Percentiles rank a stretch among this genome's conserved stretches.
These are phyloP conservation scores for Alternaria consortialis DNA, from an alignment of 2,329 filamentous ascomycete species.

Conservation along the genomic window DNA sequence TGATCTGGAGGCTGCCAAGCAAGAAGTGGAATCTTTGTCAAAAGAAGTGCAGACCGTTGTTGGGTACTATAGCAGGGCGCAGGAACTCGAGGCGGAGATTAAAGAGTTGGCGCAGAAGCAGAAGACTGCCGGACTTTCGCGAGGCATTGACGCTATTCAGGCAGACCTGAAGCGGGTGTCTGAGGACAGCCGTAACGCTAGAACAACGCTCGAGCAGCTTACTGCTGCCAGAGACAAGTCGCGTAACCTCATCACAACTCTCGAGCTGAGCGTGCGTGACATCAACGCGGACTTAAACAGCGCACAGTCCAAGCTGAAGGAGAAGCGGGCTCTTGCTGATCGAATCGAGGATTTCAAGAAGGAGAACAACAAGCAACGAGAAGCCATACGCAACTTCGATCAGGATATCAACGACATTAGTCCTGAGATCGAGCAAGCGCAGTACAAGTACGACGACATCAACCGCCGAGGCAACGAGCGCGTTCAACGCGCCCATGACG, in stretches of 20 bases:
- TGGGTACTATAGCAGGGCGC: slow-evolving; percentile 76
- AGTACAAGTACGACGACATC: slow-evolving; percentile 79
- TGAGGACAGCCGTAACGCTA: slow-evolving; percentile 72
- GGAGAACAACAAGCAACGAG: slow-evolving; percentile 73
- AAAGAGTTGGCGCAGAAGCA: slow-evolving; percentile 79
- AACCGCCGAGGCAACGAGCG: slow-evolving; percentile 74
- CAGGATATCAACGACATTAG: slow-evolving; percentile 76
- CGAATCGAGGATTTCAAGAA: slow-evolving; percentile 79
- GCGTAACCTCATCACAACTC: slow-evolving; percentile 70
- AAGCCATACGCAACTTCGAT: slow-evolving; percentile 74
- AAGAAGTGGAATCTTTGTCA: slow-evolving; percentile 77
- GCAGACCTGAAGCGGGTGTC: slow-evolving; percentile 73
- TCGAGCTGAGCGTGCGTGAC: slow-evolving; percentile 82
- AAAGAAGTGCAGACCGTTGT: slow-evolving; percentile 80
- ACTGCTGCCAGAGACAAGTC: slow-evolving; percentile 75
- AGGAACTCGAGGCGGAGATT: slow-evolving; percentile 76
- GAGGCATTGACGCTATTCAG: slow-evolving; percentile 85
- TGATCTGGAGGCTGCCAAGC: slow-evolving; percentile 69
- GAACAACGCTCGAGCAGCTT: slow-evolving; percentile 71
- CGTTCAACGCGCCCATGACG: slow-evolving; percentile 75
- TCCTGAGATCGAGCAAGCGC: slow-evolving; percentile 78
- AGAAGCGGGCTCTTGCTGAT: slow-evolving; percentile 74
- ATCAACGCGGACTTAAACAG: slow-evolving; percentile 75
- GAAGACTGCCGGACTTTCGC: slow-evolving; percentile 68
- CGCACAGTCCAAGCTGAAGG: slow-evolving; percentile 78